Base-by-base conservation (phyloP, 164 flowering plant genomes). In the Piper betle region DNA sequence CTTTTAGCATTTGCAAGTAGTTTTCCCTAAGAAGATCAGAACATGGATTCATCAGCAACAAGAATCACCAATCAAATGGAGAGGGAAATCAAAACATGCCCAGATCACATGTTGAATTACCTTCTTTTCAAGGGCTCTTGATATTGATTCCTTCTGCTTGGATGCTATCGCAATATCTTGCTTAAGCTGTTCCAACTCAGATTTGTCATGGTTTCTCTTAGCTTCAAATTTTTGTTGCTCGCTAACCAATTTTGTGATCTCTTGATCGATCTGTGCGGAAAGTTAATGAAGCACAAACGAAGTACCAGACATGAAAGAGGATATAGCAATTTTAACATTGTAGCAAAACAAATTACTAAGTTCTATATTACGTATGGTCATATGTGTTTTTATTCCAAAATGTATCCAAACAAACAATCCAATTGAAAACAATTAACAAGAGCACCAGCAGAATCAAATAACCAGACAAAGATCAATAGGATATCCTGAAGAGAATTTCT, bases 211-310 rank as follows among this genome's bases (percentile, higher is more conserved):
- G 62, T 75, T 75, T 64, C 77, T 72, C 70, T 86, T 70, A n/a
- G 97, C 99, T 60, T 91, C 96, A 69, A 73, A 67, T 73, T 91
- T 85, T 73, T 94, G 96, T 79, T 88, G 93, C 71, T 86, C 91
- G 53, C 86, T 68, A 17, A 91, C 85, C 42, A 81, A 76, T 58
- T 76, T 79, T 40, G 90, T 88, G 39, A 94, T 87, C 70, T 82
- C 62, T 71, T 83, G 79, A 72, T 94, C 99, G 73, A 81, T 76
- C 71, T 66, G 99, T 94, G 65, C 18, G 87, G 66, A 64, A 62
- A 61, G 64, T 76, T 79, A 81, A 91, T 86, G 37, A 62, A 74
- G 77, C 75, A 67, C 72, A 57, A 37, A 58, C 39, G 55, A 41
- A n/a, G 12, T 15, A 13, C 18, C 4, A 20, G 33, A 13, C 41